Percentiles rank a stretch among this genome's conserved stretches.
These are phyloP conservation scores for Rostrohypoxylon terebratum DNA, from an alignment of 495 filamentous ascomycete genomes.

Conservation along the genomic window DNA sequence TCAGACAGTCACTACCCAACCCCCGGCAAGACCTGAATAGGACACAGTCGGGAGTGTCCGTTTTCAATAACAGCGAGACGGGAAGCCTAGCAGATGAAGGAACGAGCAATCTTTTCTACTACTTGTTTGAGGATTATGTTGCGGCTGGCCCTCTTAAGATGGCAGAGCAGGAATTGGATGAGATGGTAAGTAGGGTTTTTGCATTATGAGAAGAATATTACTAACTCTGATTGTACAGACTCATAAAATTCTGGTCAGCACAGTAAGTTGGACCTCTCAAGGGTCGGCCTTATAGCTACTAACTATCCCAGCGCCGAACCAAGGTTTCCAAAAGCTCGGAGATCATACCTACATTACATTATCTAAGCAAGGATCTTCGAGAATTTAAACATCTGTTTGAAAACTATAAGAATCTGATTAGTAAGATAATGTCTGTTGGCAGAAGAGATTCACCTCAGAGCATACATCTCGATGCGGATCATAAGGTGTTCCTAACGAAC, in stretches of 20 bases:
- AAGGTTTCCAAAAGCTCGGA: slow-evolving; percentile 50
- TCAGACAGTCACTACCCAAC: slow-evolving; percentile 49
- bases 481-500: slow-evolving; percentile 71
- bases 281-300: slow-evolving; percentile 6
- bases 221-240: slow-evolving; percentile 41
- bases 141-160: slow-evolving; percentile 63
- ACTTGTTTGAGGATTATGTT: slow-evolving; percentile 83
- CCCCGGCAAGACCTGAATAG: slow-evolving; percentile 49
- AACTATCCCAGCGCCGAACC: slow-evolving; percentile 36
- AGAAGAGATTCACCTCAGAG: slow-evolving; percentile 51
- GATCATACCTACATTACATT: slow-evolving; percentile 58
- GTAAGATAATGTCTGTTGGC: slow-evolving; percentile 60
- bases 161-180: slow-evolving; percentile 80
- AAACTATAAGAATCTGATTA: slow-evolving; percentile 82
- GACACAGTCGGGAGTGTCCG: slow-evolving; percentile 42
- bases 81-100: slow-evolving; percentile 64
- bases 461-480: slow-evolving; percentile 26
- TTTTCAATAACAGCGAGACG: slow-evolving; percentile 29
- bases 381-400: slow-evolving; percentile 82
- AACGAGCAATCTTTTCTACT: slow-evolving; percentile 83
- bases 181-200: slow-evolving; percentile 66
- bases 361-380: slow-evolving; percentile 77
- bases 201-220: slow-evolving; percentile 38
- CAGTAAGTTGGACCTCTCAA: slow-evolving; percentile 35
- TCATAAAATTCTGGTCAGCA: slow-evolving; percentile 44